phyloP scores from a whole-genome alignment of 768 basidiomycete genomes.

The Lentinula aciculospora region DNA sequence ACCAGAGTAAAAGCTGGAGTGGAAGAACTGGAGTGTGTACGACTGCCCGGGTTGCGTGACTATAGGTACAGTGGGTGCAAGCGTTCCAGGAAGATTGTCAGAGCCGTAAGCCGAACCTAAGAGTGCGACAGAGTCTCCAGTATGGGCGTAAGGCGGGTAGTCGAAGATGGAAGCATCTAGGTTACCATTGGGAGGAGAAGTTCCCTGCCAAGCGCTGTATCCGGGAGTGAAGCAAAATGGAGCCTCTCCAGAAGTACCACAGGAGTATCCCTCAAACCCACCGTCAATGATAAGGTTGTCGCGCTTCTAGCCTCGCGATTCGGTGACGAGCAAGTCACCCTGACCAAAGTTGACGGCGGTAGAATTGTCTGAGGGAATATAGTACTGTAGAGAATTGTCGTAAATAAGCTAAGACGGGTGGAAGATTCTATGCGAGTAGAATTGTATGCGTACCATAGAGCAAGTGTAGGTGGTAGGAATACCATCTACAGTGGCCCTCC shows the following conservation, averaged over 20 bases:
- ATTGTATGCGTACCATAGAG: constrained; percentile 10
- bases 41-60: constrained; percentile 28
- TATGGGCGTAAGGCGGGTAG: constrained; percentile 33
- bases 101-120: constrained; percentile 36
- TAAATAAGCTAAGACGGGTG: not conserved
- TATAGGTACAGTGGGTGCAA: constrained; percentile 26
- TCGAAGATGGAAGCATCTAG: constrained; percentile 40
- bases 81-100: constrained; percentile 32
- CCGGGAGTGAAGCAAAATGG: constrained; percentile 36
- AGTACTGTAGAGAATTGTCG: constrained; percentile 45
- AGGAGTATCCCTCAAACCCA: constrained; percentile 35
- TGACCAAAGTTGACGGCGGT: constrained; percentile 44
- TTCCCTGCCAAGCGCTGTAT: constrained; percentile 36
- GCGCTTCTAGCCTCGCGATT: constrained; percentile 42
- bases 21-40: constrained; percentile 40
- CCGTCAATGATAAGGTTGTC: constrained; percentile 32
- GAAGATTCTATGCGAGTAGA: not conserved
- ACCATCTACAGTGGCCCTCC: constrained; percentile 28
- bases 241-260: constrained; percentile 14
- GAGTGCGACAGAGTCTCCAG: constrained; percentile 32
- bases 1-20: constrained; percentile 32
- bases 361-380: constrained; percentile 33
- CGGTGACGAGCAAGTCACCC: constrained; percentile 38
- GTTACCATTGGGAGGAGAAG: constrained; percentile 26
- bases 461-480: constrained; percentile 14